These are phyloP conservation scores for Medicago lupulina DNA, from an alignment of 306 rosid genomes.

Conservation along the genomic window DNA sequence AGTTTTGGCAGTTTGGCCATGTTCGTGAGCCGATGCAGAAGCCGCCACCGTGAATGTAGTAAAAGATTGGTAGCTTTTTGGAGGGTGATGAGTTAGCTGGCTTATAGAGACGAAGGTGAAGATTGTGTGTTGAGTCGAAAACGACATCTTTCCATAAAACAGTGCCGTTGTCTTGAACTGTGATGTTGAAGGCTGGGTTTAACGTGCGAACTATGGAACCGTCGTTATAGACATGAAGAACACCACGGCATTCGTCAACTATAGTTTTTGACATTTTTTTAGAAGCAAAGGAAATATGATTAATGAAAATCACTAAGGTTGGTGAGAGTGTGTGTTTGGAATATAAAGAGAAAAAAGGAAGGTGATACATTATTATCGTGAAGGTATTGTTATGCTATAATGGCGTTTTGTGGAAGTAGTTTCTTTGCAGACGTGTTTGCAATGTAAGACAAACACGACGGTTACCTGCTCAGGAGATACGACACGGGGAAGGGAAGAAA, in stretches of 20 bases:
- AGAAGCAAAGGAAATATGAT: too few relatives aligned
- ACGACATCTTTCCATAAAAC: conserved; percentile 80
- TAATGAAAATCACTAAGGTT: not conserved
- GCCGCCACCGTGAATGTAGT: conserved; percentile 91
- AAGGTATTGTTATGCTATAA: not conserved
- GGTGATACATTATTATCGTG: not conserved
- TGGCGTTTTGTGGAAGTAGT: not conserved
- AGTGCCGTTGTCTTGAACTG: conserved; percentile 60
- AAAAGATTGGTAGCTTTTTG: conserved; percentile 63
- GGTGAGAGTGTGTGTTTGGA: not conserved
- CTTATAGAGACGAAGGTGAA: conserved; percentile 81
- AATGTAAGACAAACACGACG: too few relatives aligned
- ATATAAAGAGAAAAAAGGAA: conserved; percentile 1
- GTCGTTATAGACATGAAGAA: conserved; percentile 79
- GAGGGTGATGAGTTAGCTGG: conserved; percentile 40
- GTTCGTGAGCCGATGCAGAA: conserved; percentile 93
- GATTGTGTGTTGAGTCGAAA: conserved; percentile 53
- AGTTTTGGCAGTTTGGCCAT: conserved; percentile 90
- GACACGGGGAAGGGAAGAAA: too few relatives aligned
- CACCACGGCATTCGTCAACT: conserved; percentile 81
- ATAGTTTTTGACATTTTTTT: conserved; percentile 44
- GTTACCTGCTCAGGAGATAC: too few relatives aligned
- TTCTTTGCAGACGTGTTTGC: not conserved
- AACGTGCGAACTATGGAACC: conserved; percentile 70
- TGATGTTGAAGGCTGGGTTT: conserved; percentile 59